Evolutionary conservation across 305 asterid species (phyloP).

Genomic region (Andrographis paniculata): DNA sequence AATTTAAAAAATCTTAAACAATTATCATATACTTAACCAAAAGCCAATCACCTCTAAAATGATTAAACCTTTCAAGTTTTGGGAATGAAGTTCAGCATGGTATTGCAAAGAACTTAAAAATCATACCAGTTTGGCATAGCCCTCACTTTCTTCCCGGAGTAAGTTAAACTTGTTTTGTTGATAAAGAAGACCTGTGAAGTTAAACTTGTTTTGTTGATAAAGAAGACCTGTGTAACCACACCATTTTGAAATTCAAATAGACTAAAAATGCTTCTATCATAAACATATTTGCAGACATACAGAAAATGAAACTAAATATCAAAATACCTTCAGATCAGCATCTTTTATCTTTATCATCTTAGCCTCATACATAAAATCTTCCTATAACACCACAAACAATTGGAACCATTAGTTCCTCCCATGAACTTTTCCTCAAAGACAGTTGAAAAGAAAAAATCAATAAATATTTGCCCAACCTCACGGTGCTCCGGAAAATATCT

Average conservation of each 20-base stretch:
- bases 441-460: constrained; percentile 8
- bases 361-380: constrained; percentile 89
- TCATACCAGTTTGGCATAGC: constrained; percentile 94
- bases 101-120: background rate
- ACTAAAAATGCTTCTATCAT: constrained; percentile 9
- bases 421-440: background rate
- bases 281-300: background rate
- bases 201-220: no score
- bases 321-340: constrained; percentile 72
- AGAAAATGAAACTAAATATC: constrained; percentile 14
- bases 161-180: constrained; percentile 97
- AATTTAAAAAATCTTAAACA: no score
- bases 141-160: constrained; percentile 98
- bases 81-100: no score
- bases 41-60: background rate
- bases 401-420: background rate
- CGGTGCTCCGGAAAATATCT: constrained; percentile 95
- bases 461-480: constrained; percentile 50
- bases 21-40: no score
- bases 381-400: constrained; percentile 36
- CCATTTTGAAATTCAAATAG: constrained; percentile 11
- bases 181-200: constrained; percentile 96
- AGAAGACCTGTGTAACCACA: constrained; percentile 67
- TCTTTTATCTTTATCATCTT: constrained; percentile 95
- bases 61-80: background rate